Conservation (phyloP, 2,329 filamentous ascomycete species). For the Ceratocystis cacaofunesta region DNA sequence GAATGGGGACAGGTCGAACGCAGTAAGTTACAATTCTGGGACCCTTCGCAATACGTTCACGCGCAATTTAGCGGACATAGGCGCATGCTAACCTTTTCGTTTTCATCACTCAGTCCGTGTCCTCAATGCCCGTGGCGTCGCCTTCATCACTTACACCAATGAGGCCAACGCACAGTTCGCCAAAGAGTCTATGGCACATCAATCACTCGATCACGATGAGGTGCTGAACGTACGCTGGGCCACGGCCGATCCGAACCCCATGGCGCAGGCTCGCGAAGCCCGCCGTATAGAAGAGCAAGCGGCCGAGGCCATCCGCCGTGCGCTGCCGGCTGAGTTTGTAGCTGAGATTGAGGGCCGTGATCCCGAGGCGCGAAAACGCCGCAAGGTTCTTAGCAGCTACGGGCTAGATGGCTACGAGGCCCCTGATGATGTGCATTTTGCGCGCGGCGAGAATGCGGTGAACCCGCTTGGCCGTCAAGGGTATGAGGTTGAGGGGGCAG, state of each 20-base stretch:
- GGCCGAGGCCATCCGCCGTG: conserved; percentile 78
- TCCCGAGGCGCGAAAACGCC: conserved; percentile 69
- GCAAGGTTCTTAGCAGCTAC: conserved; percentile 79
- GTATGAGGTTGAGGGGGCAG: conserved; percentile 44
- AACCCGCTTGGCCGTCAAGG: conserved; percentile 44
- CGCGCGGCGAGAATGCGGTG: conserved; percentile 55
- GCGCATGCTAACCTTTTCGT: not conserved
- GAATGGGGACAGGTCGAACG: conserved; percentile 94
- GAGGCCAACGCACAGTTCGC: conserved; percentile 83
- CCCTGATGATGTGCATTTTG: conserved; percentile 86
- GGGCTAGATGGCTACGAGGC: conserved; percentile 85
- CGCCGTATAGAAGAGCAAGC: conserved; percentile 86
- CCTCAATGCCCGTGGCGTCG: conserved; percentile 76
- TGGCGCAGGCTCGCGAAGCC: conserved; percentile 84
- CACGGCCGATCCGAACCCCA: conserved; percentile 87
- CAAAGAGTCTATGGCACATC: conserved; percentile 91
- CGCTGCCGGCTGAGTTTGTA: conserved; percentile 77
- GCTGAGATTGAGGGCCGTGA: conserved; percentile 88
- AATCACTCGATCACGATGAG: conserved; percentile 79
- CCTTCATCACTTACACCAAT: conserved; percentile 87
- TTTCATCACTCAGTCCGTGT: conserved; percentile 45
- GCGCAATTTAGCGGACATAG: not conserved
- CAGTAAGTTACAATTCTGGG: conserved; percentile 26
- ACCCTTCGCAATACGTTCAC: not conserved
- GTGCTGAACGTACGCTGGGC: conserved; percentile 95